Base-by-base conservation (phyloP, 2,329 filamentous ascomycete genomes). In the Metarhizium sp. region DNA sequence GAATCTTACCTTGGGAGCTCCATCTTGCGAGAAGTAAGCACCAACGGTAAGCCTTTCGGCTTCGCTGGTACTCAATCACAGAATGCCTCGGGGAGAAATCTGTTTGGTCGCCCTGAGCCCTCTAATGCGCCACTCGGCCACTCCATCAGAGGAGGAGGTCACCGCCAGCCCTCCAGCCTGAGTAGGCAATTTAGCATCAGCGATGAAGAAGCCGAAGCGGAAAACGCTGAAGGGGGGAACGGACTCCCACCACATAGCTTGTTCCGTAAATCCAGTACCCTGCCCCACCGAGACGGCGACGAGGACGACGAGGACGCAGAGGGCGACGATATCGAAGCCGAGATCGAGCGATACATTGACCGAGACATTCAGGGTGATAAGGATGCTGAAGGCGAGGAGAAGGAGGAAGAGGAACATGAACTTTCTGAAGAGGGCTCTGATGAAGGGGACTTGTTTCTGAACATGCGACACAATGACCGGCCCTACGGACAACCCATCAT, bases 1-100 rank as follows among this genome's bases (percentile, higher is more conserved):
- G 77, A 74, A 34, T 78, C 77, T 13, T 81, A 74, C 61, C 67
- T 82, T 42, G 76, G 78, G 55, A 81, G 78, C 67, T 81, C 79
- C 42, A 73, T 81, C 53, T 70, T 78, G 69, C 73, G 72, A 50
- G 73, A 69, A 47, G 69, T 70, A 62, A 67, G 68, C 42, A 67
- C 67, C 38, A 67, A 68, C 18, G 67, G 68, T 16, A 76, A 74
- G 50, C 62, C 74, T 0, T 66, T 68, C 18, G 71, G 63, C 57
- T 76, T 76, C 54, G 71, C 71, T n/a, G 63, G 62, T 56, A 53
- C 50, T 34, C 68, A 52, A 66, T 57, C 59, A 55, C 58, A 60
- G 62, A 54, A 32, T 48, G 64, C 63, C 32, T 60, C 69, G 10
- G 67, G 64, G 13, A 69, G 66, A 58, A 75, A 63, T 32, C 64